Percentiles rank a stretch among this genome's conserved stretches.
Evolutionary conservation across 257 asterid genomes (phyloP).

Genomic region (Solanum sejunctum): DNA sequence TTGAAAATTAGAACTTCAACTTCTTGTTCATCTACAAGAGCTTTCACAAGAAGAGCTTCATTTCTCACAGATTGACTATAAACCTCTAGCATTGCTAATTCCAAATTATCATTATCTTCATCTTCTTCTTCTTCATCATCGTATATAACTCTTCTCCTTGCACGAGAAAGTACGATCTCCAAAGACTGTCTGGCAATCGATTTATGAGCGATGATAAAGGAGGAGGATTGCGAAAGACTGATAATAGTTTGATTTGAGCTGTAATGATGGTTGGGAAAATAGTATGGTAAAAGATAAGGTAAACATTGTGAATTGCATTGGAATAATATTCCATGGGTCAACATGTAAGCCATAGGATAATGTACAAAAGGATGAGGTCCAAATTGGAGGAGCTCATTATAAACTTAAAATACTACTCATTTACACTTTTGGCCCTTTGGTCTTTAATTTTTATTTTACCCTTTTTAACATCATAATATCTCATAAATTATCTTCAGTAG

Average conservation of each 20-base stretch:
- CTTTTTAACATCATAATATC: too few species aligned
- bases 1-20: slow-evolving; percentile 53
- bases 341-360: slow-evolving; percentile 6
- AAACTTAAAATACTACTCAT: too few species aligned
- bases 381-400: neutral
- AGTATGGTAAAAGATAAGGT: slow-evolving; percentile 11
- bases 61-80: slow-evolving; percentile 35
- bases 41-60: slow-evolving; percentile 52
- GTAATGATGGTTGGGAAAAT: neutral
- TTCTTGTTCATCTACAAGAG: slow-evolving; percentile 34
- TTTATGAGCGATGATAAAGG: neutral
- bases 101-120: slow-evolving; percentile 33
- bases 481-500: too few species aligned
- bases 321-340: slow-evolving; percentile 17
- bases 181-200: neutral
- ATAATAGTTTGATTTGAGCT: neutral
- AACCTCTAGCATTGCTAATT: slow-evolving; percentile 42
- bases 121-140: slow-evolving; percentile 22
- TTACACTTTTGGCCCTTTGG: too few species aligned
- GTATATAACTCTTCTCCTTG: slow-evolving; percentile 32
- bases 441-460: too few species aligned
- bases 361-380: neutral
- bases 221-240: neutral
- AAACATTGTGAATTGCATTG: slow-evolving; percentile 8
- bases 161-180: neutral